Evolutionary conservation across 1,284 basidiomycete genomes (phyloP).

Genomic region (Caloboletus firmus): DNA sequence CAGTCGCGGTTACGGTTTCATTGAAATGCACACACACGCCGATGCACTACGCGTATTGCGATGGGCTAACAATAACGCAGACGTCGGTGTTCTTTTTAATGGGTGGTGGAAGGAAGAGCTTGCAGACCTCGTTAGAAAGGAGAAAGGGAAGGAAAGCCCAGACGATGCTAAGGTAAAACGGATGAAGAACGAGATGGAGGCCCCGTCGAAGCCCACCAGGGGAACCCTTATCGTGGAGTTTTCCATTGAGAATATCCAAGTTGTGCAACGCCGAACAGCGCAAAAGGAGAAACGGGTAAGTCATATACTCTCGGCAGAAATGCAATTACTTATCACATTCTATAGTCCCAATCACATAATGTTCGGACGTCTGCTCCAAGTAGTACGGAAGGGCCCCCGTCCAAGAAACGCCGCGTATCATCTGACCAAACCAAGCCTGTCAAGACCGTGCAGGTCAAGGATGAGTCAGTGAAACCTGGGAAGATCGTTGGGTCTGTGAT

Average conservation of each 20-base stretch:
- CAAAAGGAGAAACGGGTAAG: slow-evolving; percentile 37
- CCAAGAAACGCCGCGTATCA: slow-evolving; percentile 43
- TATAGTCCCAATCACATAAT: slow-evolving; percentile 14
- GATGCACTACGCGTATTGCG: slow-evolving; percentile 90
- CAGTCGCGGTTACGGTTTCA: slow-evolving; percentile 93
- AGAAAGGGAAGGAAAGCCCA: slow-evolving; percentile 47
- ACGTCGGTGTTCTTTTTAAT: slow-evolving; percentile 63
- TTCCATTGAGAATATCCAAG: slow-evolving; percentile 91
- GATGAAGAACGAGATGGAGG: slow-evolving; percentile 61
- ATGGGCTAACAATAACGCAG: slow-evolving; percentile 91
- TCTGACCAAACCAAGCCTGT: slow-evolving; percentile 19
- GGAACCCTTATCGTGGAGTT: slow-evolving; percentile 86
- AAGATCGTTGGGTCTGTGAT: slow-evolving; percentile 50
- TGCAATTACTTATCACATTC: not conserved
- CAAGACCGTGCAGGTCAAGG: slow-evolving; percentile 14
- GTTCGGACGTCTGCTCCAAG: slow-evolving; percentile 7
- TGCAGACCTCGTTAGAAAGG: slow-evolving; percentile 63
- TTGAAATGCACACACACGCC: slow-evolving; percentile 86
- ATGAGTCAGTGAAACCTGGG: slow-evolving; percentile 27
- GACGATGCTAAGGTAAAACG: slow-evolving; percentile 54
- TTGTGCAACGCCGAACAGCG: slow-evolving; percentile 67
- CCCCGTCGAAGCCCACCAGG: slow-evolving; percentile 44
- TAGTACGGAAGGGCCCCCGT: slow-evolving; percentile 30
- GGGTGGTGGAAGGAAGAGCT: slow-evolving; percentile 86
- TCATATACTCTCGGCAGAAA: not conserved